Evolutionary conservation across 1,284 basidiomycete genomes (phyloP).

Genomic region (Sporisorium iseilematis-ciliati): DNA sequence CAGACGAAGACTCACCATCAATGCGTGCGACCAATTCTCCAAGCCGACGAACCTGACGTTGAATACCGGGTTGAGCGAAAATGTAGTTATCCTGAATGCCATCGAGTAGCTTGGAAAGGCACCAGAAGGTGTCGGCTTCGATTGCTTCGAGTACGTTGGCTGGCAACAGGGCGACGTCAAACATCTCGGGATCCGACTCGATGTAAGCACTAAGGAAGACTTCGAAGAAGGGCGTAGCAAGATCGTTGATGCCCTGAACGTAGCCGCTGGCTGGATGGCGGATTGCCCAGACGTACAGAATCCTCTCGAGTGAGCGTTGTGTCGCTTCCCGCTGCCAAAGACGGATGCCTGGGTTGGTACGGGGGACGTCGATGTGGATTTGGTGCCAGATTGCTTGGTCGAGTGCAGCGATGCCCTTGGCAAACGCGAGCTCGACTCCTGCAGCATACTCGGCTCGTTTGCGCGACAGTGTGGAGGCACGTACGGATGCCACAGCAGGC

Average conservation of each 20-base stretch:
- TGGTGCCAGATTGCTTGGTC: constrained; percentile 69
- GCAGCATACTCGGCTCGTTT: constrained; percentile 93
- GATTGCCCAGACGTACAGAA: constrained; percentile 69
- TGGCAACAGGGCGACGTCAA: constrained; percentile 62
- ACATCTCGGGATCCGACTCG: constrained; percentile 62
- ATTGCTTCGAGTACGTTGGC: constrained; percentile 59
- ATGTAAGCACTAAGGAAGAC: constrained; percentile 68
- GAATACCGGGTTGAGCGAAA: constrained; percentile 68
- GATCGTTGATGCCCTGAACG: constrained; percentile 69
- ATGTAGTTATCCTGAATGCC: constrained; percentile 70
- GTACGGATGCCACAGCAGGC: constrained; percentile 83
- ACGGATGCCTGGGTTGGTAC: constrained; percentile 67
- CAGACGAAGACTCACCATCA: constrained; percentile 46
- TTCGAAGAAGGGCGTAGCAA: constrained; percentile 69
- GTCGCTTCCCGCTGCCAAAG: constrained; percentile 68
- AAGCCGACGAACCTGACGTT: constrained; percentile 64
- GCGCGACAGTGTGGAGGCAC: constrained; percentile 81
- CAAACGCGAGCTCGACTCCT: constrained; percentile 91
- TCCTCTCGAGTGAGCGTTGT: constrained; percentile 66
- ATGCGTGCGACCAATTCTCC: constrained; percentile 65
- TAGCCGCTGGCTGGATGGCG: constrained; percentile 69
- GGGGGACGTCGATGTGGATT: constrained; percentile 68
- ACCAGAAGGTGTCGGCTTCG: constrained; percentile 70
- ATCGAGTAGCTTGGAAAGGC: constrained; percentile 66
- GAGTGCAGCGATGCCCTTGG: constrained; percentile 73